phyloP scores from a whole-genome alignment of 495 filamentous ascomycete genomes.

The Aspergillus bridgeri region DNA sequence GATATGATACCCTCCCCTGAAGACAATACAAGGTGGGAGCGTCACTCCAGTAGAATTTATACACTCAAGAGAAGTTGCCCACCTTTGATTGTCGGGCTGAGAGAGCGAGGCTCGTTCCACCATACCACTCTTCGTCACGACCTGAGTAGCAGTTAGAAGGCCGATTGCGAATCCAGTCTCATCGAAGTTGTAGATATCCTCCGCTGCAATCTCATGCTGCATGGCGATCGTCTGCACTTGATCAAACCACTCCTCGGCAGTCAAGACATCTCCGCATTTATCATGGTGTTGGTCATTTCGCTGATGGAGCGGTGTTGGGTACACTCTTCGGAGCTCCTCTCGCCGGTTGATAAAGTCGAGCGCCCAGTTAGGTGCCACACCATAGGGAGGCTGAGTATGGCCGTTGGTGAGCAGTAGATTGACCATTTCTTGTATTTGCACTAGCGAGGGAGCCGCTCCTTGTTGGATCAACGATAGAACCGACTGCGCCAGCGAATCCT shows the following conservation, averaged over 20 bases:
- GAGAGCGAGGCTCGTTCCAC: neutral
- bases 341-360: slow-evolving; percentile 1
- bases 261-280: neutral
- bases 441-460: slow-evolving; percentile 2
- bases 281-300: neutral
- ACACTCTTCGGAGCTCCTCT: neutral
- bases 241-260: neutral
- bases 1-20: neutral
- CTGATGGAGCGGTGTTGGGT: neutral
- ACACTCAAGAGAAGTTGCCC: slow-evolving; percentile 1
- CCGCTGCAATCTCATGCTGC: slow-evolving; percentile 1
- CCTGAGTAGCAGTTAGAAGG: neutral
- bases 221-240: neutral
- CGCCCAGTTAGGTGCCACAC: neutral
- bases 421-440: slow-evolving; percentile 2
- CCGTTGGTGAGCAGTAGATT: neutral
- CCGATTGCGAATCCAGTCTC: slow-evolving; percentile 3
- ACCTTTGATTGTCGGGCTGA: slow-evolving; percentile 4
- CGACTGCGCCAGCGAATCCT: neutral
- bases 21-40: slow-evolving; percentile 2
- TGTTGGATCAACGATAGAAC: neutral
- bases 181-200: slow-evolving; percentile 7
- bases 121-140: slow-evolving; percentile 1
- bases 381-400: neutral
- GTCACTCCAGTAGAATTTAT: neutral